Evolutionary conservation across 148 eudicot species (phyloP), one percentile per base, ranked within the genome.

Genomic region (Cornus suecica): DNA sequence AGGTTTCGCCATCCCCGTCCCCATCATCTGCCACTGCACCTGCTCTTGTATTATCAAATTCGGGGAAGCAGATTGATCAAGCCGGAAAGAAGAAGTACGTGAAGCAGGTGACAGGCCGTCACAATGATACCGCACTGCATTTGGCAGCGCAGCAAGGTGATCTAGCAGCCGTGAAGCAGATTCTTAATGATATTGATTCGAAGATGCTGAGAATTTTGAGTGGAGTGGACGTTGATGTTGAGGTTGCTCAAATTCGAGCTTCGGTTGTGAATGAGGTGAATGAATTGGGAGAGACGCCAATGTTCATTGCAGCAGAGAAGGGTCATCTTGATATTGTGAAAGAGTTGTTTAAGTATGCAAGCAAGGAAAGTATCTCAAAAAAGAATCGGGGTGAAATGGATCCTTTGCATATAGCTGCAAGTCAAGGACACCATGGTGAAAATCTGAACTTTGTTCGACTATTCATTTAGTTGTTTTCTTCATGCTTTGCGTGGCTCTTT

Each of bases 51-150:
- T 83, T 90, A n/a, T 90, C 97, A 7, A 87, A 90, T 74, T 92
- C 97, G 10, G 97, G 92, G 24, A 92, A 92, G 77, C 83, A 91
- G 24, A 90, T 92, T 0, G 90, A 92, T 79, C 97, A 91, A 73
- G 82, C 92, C 3, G 93, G 90, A 11, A 89, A 88, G 80, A 91
- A 91, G 74, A 91, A 91, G 81, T 91, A 91, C 73, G 97, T 89
- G 61, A 89, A 89, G 83, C 93, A 91, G 78, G 97, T 91, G 10
- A 89, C 93, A 14, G 96, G 96, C 76, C 88, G 91, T 27, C 87
- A 91, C 79, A 91, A 91, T 26, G 96, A 89, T 67, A 89, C 96
- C 0, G 90, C 82, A 77, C 82, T 91, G 31, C 96, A 91, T 78
- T 79, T 91, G 78, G 93, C 93, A 24, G 93, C 93, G 45, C 93